Evolutionary conservation across 352 stramenopile genomes (phyloP), one percentile per base, ranked within the genome.

Genomic region (Globisporangium abappressorium): DNA sequence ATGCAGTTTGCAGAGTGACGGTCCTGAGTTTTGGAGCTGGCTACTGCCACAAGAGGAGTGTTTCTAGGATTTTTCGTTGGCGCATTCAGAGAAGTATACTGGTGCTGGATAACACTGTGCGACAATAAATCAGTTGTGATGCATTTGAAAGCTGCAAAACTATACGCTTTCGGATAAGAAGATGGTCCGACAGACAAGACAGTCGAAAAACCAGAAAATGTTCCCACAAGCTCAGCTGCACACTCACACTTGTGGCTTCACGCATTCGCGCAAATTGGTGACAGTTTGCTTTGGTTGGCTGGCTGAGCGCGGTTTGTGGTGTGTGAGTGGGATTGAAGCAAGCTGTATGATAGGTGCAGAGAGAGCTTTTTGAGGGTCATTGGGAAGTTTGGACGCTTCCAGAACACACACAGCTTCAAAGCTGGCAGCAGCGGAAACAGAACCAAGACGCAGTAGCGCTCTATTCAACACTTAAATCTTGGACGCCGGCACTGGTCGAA

Each of bases 151-250:
- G 6, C 9, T 2, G 7, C 2, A 24, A 22, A 58, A 11, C 22
- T 58, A 58, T 38, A 58, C 53, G 26, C 2, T 1, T 5, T 5
- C 53, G 53, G 53, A 24, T 58, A 38, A 3, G 20, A 58, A 5
- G 9, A 22, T 14, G 2, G 3, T 12, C 15, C 30, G 22, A 57
- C 53, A 57, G 53, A 57, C 24, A 57, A 57, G 49, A 18, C 49
- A 33, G 9, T 26, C 49, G 14, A 28, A 57, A 46, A 57, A 34
- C 51, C 51, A 57, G 51, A n/a, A 57, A 34, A 26, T 34, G 51
- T 34, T 57, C 24, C 51, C 49, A 30, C 51, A 12, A 47, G 41
- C 53, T 58, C 53, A 58, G 53, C 53, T 58, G 53, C 53, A 46
- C 38, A 20, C 38, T 46, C 38, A 5, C 49, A 58, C 14, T 58